These are phyloP conservation scores for Auricularia heimuer DNA, from an alignment of 768 basidiomycete species.

Conservation along the genomic window DNA sequence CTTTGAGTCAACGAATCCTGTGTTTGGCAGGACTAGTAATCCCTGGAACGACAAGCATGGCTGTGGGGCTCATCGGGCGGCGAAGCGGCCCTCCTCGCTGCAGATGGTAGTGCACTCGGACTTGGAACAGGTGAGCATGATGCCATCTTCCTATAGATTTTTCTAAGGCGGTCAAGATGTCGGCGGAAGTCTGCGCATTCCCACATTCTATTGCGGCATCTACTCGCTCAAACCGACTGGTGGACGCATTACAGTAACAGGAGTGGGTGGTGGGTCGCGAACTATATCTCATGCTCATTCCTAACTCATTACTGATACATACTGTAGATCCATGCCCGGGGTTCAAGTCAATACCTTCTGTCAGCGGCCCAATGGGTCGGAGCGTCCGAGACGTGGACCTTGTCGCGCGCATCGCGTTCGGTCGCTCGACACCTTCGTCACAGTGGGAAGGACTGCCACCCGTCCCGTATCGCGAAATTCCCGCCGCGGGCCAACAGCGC, in stretches of 20 bases:
- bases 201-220: slow-evolving; percentile 66
- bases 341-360: slow-evolving; percentile 52
- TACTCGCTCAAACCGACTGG: slow-evolving; percentile 66
- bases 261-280: slow-evolving; percentile 31
- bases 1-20: slow-evolving; percentile 72
- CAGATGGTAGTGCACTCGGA: slow-evolving; percentile 74
- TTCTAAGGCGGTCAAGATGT: neutral
- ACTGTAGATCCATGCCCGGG: slow-evolving; percentile 47
- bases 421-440: slow-evolving; percentile 32
- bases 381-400: slow-evolving; percentile 64
- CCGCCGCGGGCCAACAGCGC: slow-evolving; percentile 38
- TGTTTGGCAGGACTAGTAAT: slow-evolving; percentile 69
- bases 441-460: slow-evolving; percentile 33
- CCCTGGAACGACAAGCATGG: slow-evolving; percentile 43
- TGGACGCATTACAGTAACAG: slow-evolving; percentile 45
- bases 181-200: slow-evolving; percentile 66
- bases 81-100: slow-evolving; percentile 67
- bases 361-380: slow-evolving; percentile 58
- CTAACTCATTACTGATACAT: neutral
- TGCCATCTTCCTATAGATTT: neutral
- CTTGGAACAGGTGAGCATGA: slow-evolving; percentile 77
- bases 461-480: slow-evolving; percentile 45
- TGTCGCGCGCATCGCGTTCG: slow-evolving; percentile 40
- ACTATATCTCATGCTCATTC: neutral
- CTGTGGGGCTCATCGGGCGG: slow-evolving; percentile 80